A percentile compares a stretch with the other conserved stretches of the same genome.
phyloP scores from a whole-genome alignment of 306 rosid species.

The Urtica urens region DNA sequence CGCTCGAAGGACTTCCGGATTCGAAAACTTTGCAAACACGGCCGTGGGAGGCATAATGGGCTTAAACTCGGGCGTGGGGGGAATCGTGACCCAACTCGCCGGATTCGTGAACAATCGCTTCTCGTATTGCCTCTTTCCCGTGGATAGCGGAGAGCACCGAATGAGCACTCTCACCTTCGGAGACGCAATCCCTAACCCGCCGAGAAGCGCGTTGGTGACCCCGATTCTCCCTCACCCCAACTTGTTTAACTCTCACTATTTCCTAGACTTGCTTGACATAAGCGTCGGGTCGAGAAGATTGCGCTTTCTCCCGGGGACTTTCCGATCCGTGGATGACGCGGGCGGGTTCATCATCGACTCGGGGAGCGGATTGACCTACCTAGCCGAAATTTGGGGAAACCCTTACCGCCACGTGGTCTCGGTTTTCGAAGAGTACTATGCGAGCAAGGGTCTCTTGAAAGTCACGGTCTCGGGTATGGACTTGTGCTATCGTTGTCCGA shows the following conservation, averaged over 20 bases:
- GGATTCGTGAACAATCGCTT: background rate
- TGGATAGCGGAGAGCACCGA: background rate
- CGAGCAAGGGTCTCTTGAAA: background rate
- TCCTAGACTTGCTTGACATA: background rate
- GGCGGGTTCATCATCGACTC: background rate
- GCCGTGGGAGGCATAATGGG: conserved; percentile 9
- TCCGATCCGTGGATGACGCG: background rate
- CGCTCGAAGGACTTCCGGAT: background rate
- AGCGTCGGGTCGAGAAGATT: background rate
- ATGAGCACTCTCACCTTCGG: background rate
- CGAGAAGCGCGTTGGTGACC: background rate
- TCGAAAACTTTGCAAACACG: background rate
- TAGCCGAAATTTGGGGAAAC: background rate
- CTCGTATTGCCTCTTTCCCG: conserved; percentile 11
- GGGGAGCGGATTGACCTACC: too few species aligned
- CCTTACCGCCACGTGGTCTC: background rate
- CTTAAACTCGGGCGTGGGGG: background rate
- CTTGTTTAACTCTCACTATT: background rate
- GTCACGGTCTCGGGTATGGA: background rate
- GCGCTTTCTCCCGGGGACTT: background rate
- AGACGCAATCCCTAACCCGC: background rate
- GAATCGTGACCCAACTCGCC: background rate
- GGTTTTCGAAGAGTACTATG: background rate
- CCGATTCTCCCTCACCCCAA: conserved; percentile 1
- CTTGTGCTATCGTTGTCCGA: background rate